Evolutionary conservation across 768 basidiomycete genomes (phyloP).

Genomic region (Hemileccinum rubropunctum): DNA sequence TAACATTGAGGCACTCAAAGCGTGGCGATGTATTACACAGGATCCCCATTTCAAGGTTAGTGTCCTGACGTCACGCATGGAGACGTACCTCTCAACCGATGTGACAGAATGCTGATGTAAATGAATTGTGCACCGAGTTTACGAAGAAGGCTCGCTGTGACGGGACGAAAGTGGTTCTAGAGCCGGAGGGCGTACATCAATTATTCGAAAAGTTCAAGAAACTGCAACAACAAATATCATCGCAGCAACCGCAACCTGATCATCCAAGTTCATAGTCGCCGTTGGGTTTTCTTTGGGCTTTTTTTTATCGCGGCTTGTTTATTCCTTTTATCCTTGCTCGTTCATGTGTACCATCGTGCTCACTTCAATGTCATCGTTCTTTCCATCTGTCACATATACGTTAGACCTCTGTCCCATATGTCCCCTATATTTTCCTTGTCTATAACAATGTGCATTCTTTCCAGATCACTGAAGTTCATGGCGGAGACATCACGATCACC

Average conservation of each 20-base stretch:
- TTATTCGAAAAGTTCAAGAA: conserved; percentile 43
- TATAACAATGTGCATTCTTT: not conserved
- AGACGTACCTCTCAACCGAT: not conserved
- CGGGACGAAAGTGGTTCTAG: conserved; percentile 79
- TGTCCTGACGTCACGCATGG: conserved; percentile 9
- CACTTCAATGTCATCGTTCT: not conserved
- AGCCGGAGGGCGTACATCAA: conserved; percentile 43
- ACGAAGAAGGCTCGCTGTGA: conserved; percentile 81
- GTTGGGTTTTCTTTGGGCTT: too few relatives aligned
- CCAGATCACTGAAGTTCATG: not conserved
- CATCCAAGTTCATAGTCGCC: conserved; percentile 12
- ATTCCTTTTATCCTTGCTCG: conserved; percentile 15
- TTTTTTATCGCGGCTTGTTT: conserved; percentile 12
- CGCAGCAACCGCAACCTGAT: conserved; percentile 10
- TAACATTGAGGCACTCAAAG: conserved; percentile 75
- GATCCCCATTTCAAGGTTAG: conserved; percentile 75
- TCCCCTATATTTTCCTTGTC: not conserved
- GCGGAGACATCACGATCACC: too few relatives aligned
- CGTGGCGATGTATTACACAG: conserved; percentile 74
- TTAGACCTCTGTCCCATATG: not conserved
- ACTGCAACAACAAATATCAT: conserved; percentile 10
- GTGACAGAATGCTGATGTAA: conserved; percentile 74
- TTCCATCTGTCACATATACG: not conserved
- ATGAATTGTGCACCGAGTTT: conserved; percentile 76
- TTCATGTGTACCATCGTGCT: conserved; percentile 17